Evolutionary conservation across 768 basidiomycete genomes (phyloP).

Genomic region (Serendipita indica): DNA sequence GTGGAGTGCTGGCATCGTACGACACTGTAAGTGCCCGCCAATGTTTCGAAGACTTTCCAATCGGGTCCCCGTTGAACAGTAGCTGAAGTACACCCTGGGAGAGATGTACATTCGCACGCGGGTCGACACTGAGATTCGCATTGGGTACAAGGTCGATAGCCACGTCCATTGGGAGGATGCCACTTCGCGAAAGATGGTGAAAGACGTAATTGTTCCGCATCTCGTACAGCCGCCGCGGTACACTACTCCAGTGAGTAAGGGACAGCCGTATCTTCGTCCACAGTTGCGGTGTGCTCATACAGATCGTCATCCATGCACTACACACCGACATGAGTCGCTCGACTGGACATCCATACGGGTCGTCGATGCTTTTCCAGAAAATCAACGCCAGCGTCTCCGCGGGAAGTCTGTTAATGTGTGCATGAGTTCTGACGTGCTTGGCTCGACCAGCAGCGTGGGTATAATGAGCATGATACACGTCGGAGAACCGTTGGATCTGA

Average conservation of each 20-base stretch:
- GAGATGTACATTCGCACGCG: background rate
- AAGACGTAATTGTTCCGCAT: background rate
- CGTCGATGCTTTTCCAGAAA: background rate
- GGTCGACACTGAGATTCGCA: background rate
- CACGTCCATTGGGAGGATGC: background rate
- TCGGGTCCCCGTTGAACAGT: background rate
- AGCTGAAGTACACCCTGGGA: background rate
- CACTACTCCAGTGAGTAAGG: background rate
- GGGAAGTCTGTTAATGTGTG: background rate
- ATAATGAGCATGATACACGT: background rate
- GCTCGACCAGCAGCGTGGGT: too few relatives aligned
- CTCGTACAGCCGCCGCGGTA: background rate
- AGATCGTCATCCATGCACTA: background rate
- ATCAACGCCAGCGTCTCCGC: background rate
- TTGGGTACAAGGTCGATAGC: background rate
- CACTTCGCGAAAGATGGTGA: background rate
- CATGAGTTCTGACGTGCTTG: background rate
- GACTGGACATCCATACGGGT: background rate
- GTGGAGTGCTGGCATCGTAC: background rate
- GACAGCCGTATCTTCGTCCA: background rate
- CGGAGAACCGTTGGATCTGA: background rate
- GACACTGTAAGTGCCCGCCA: background rate
- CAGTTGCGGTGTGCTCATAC: background rate
- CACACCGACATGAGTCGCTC: constrained; percentile 2
- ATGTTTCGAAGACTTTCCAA: background rate